A percentile compares a stretch with the other conserved stretches of the same genome.
Conservation (phyloP, 2,329 filamentous ascomycete genomes). For the Pseudocercospora macadamiae region DNA sequence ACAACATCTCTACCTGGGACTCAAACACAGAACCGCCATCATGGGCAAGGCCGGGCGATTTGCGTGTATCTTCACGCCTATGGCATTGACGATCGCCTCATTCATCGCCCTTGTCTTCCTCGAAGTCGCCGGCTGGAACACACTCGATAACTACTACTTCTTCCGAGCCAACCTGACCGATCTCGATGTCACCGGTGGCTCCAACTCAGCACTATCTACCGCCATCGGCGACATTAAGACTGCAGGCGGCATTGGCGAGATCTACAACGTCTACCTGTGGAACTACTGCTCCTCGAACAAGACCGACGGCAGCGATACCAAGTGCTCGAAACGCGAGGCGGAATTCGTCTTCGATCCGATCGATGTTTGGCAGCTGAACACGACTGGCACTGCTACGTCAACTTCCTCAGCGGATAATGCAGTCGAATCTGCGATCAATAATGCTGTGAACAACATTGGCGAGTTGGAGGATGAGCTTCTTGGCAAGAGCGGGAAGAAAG, state of each 20-base stretch:
- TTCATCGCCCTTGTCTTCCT: constrained; percentile 68
- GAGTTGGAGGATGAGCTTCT: constrained; percentile 49
- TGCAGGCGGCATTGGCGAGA: constrained; percentile 62
- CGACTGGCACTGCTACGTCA: constrained; percentile 43
- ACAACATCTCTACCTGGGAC: not conserved
- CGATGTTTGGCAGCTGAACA: constrained; percentile 65
- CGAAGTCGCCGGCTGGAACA: constrained; percentile 60
- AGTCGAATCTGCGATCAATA: constrained; percentile 43
- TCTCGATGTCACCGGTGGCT: constrained; percentile 31
- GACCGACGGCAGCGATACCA: constrained; percentile 49
- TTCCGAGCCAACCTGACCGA: constrained; percentile 48
- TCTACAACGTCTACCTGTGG: constrained; percentile 84
- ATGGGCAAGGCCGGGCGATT: constrained; percentile 79
- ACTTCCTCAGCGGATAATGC: constrained; percentile 26
- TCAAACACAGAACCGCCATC: constrained; percentile 27
- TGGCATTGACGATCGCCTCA: constrained; percentile 76
- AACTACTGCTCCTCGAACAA: constrained; percentile 73
- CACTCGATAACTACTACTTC: constrained; percentile 58
- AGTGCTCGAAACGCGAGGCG: constrained; percentile 72
- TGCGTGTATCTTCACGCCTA: constrained; percentile 84
- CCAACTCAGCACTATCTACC: constrained; percentile 36
- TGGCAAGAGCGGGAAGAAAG: constrained; percentile 66
- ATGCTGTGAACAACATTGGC: constrained; percentile 55
- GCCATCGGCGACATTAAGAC: constrained; percentile 44
- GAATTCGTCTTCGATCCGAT: constrained; percentile 78